A percentile compares a stretch with the other conserved stretches of the same genome.
These are phyloP conservation scores for Fusarium sp. DNA, from an alignment of 2,329 filamentous ascomycete species.

Conservation along the genomic window DNA sequence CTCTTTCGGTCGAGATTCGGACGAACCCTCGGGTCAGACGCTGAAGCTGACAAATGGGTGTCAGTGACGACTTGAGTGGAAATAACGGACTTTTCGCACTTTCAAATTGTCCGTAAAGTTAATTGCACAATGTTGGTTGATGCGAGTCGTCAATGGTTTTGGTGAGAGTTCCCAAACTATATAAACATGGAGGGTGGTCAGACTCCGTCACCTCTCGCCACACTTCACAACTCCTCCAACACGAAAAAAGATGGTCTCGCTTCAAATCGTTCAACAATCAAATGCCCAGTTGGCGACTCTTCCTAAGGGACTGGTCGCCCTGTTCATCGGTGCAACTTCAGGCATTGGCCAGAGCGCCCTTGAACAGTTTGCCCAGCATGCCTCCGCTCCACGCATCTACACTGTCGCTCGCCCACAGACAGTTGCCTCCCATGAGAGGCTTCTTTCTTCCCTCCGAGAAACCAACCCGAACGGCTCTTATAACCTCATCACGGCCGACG, in stretches of 20 bases:
- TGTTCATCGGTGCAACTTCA: conserved; percentile 29
- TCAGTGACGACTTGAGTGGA: neutral
- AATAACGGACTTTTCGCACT: neutral
- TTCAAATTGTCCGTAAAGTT: neutral
- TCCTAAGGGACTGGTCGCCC: neutral
- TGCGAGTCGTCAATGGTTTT: neutral
- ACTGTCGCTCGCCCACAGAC: conserved; percentile 12
- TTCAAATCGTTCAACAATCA: neutral
- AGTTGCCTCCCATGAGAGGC: neutral
- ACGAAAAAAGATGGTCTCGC: neutral
- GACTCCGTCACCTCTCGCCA: neutral
- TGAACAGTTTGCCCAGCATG: conserved; percentile 14
- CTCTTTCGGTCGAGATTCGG: conserved; percentile 4
- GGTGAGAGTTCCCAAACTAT: neutral
- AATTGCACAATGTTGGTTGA: neutral
- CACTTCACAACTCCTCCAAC: neutral
- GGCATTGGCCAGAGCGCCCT: conserved; percentile 34
- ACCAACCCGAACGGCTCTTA: neutral
- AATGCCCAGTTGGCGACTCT: neutral
- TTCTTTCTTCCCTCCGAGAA: conserved; percentile 1
- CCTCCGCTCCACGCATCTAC: conserved; percentile 27
- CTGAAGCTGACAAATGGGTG: neutral
- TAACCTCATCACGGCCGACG: conserved; percentile 6
- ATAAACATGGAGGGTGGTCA: neutral
- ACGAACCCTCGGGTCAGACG: neutral